These are phyloP conservation scores for Trichoderma erinaceum DNA, from an alignment of 495 filamentous ascomycete species.

Conservation along the genomic window DNA sequence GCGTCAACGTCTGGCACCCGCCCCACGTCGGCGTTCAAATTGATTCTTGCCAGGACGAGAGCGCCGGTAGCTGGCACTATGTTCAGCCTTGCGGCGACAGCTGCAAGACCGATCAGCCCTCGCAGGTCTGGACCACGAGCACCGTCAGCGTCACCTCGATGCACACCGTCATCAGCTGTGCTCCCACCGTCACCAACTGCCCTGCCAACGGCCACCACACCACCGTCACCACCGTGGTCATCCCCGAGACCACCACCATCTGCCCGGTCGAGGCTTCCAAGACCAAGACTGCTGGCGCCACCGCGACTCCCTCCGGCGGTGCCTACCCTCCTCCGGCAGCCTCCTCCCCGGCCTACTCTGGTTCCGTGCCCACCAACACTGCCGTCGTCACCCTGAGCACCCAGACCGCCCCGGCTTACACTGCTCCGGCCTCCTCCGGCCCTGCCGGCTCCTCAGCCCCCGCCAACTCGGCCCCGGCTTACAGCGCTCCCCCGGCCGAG, in stretches of 20 bases:
- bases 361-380: constrained; percentile 15
- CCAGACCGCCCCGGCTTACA: constrained; percentile 7
- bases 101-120: constrained; percentile 17
- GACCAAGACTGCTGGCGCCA: constrained; percentile 11
- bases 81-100: constrained; percentile 20
- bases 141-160: constrained; percentile 28
- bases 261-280: constrained; percentile 27
- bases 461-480: not conserved
- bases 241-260: constrained; percentile 32
- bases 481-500: not conserved
- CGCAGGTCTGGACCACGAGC: constrained; percentile 26
- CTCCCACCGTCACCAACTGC: constrained; percentile 24
- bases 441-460: constrained; percentile 15
- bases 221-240: constrained; percentile 32
- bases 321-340: not conserved
- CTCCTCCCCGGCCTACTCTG: constrained; percentile 13
- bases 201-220: constrained; percentile 25
- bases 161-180: constrained; percentile 29
- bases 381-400: constrained; percentile 18
- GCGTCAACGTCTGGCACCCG: constrained; percentile 18
- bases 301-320: not conserved
- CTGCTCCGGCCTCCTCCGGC: constrained; percentile 19
- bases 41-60: constrained; percentile 16
- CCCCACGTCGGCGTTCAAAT: constrained; percentile 14
- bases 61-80: constrained; percentile 18